phyloP scores from a whole-genome alignment of 2,329 filamentous ascomycete species.

The Exophiala sp. region DNA sequence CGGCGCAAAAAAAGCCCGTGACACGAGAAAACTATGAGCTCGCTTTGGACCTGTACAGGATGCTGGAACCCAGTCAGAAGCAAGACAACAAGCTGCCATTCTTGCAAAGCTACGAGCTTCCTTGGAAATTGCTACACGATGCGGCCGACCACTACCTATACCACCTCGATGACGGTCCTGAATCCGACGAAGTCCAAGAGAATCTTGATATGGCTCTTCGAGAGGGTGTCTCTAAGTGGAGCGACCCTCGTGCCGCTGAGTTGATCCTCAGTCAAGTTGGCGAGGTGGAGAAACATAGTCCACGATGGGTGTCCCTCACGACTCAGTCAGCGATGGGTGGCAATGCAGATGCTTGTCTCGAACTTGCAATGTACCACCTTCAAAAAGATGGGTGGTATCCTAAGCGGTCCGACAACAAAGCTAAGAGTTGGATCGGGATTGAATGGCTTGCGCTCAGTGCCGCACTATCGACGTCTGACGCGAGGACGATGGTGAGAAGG shows the following conservation, averaged over 20 bases:
- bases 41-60: slow-evolving; percentile 14
- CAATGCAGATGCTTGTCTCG: slow-evolving; percentile 11
- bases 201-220: slow-evolving; percentile 15
- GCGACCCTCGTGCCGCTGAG: slow-evolving; percentile 12
- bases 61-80: slow-evolving; percentile 11
- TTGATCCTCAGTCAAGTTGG: slow-evolving; percentile 5
- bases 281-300: slow-evolving; percentile 10
- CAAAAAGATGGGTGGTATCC: slow-evolving; percentile 21
- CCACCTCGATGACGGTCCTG: slow-evolving; percentile 4
- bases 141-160: slow-evolving; percentile 14
- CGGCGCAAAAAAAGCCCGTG: slow-evolving; percentile 3
- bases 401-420: not conserved
- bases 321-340: slow-evolving; percentile 16
- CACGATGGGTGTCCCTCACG: slow-evolving; percentile 16
- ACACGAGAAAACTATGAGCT: slow-evolving; percentile 12
- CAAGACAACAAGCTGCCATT: not conserved
- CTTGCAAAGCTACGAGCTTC: slow-evolving; percentile 4
- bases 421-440: slow-evolving; percentile 13
- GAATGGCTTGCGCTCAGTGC: slow-evolving; percentile 21
- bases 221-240: slow-evolving; percentile 15
- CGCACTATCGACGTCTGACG: slow-evolving; percentile 7
- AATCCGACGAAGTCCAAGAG: slow-evolving; percentile 9
- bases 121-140: slow-evolving; percentile 14
- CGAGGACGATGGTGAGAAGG: slow-evolving; percentile 5
- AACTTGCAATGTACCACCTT: slow-evolving; percentile 19